These are phyloP conservation scores for Claviceps citrina DNA, from an alignment of 2,329 filamentous ascomycete species.

Conservation along the genomic window DNA sequence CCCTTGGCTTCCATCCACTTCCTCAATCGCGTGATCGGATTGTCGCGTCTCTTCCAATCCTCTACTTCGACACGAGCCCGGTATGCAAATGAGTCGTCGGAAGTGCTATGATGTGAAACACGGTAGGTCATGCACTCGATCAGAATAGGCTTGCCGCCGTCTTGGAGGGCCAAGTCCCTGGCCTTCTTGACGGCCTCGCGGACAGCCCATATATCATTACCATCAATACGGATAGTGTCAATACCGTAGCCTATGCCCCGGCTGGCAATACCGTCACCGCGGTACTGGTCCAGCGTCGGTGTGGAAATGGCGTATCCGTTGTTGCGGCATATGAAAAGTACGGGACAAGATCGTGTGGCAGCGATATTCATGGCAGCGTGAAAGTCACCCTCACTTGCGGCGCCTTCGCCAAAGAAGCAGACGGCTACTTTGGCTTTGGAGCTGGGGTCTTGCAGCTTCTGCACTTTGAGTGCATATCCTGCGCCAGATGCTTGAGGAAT, in stretches of 20 bases:
- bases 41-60: slow-evolving; percentile 84
- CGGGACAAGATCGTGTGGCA: slow-evolving; percentile 72
- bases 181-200: slow-evolving; percentile 66
- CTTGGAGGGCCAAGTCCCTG: slow-evolving; percentile 58
- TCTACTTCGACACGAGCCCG: slow-evolving; percentile 86
- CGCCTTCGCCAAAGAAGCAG: slow-evolving; percentile 83
- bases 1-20: slow-evolving; percentile 81
- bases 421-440: slow-evolving; percentile 53
- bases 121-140: slow-evolving; percentile 97
- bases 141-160: slow-evolving; percentile 68
- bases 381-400: slow-evolving; percentile 82
- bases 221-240: slow-evolving; percentile 79
- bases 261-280: slow-evolving; percentile 79
- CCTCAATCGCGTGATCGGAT: slow-evolving; percentile 67
- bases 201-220: slow-evolving; percentile 88
- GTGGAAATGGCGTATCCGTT: slow-evolving; percentile 88
- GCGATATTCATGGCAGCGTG: slow-evolving; percentile 85
- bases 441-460: slow-evolving; percentile 56
- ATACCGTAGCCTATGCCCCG: slow-evolving; percentile 86
- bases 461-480: slow-evolving; percentile 75
- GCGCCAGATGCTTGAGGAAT: slow-evolving; percentile 78
- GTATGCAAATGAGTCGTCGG: slow-evolving; percentile 93
- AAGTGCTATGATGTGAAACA: slow-evolving; percentile 94
- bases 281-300: slow-evolving; percentile 78
- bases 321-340: slow-evolving; percentile 82